These are phyloP conservation scores for Elsinoe necatrix DNA, from an alignment of 2,329 filamentous ascomycete species.

Conservation along the genomic window DNA sequence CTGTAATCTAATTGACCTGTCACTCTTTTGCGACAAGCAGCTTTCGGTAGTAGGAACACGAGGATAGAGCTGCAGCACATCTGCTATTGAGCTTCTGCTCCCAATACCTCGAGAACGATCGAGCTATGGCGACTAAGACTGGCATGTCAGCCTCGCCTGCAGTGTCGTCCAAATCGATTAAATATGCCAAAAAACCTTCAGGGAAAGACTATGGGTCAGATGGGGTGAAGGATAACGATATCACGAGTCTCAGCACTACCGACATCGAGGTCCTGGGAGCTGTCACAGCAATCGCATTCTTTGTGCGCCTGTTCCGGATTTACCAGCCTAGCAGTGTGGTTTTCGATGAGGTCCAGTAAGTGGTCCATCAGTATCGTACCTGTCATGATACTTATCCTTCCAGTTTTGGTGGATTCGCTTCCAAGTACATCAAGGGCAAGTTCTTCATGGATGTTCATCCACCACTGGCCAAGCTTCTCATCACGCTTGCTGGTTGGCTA, in stretches of 20 bases:
- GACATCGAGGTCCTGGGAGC: conserved; percentile 72
- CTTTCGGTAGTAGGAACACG: not conserved
- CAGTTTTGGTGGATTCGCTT: conserved; percentile 95
- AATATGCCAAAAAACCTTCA: not conserved
- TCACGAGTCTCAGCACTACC: conserved; percentile 72
- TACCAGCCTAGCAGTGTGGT: conserved; percentile 94
- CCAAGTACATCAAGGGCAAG: conserved; percentile 97
- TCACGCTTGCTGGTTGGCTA: conserved; percentile 88
- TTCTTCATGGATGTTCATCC: conserved; percentile 99
- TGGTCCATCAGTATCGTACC: conserved; percentile 24
- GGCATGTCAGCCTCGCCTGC: not conserved
- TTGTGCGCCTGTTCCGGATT: conserved; percentile 87
- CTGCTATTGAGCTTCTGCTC: not conserved
- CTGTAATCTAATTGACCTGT: conserved; percentile 11
- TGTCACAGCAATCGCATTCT: conserved; percentile 65
- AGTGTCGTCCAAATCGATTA: not conserved
- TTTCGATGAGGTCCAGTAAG: conserved; percentile 98
- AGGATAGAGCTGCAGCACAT: not conserved
- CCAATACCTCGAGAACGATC: not conserved
- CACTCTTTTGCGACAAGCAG: not conserved
- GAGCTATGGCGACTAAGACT: not conserved
- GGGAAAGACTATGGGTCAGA: conserved; percentile 59
- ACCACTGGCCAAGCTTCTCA: conserved; percentile 89
- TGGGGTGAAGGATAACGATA: conserved; percentile 80
- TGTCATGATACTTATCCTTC: conserved; percentile 21